Conservation (phyloP, 176 grass and related monocot species). For the Carex pumila region DNA sequence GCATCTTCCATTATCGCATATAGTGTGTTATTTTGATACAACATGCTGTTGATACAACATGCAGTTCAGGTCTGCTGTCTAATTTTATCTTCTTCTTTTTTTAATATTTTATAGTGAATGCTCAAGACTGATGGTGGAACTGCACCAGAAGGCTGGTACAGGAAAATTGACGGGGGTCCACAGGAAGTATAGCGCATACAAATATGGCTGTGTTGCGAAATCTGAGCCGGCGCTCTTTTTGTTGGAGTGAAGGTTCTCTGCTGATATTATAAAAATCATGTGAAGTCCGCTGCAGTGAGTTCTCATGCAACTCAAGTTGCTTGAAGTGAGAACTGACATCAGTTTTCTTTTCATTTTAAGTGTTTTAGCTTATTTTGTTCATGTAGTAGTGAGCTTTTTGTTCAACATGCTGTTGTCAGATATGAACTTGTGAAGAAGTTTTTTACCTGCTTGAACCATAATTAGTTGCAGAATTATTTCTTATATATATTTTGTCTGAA, state of each 20-base stretch:
- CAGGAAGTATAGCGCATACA: constrained; percentile 67
- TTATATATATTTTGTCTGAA: background rate
- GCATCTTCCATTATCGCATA: too few relatives aligned
- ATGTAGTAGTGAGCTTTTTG: constrained; percentile 6
- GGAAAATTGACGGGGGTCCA: constrained; percentile 61
- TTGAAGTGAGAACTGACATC: background rate
- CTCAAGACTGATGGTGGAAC: constrained; percentile 66
- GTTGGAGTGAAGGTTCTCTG: constrained; percentile 20
- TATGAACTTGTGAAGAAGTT: background rate
- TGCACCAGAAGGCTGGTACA: constrained; percentile 60
- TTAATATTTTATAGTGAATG: constrained; percentile 43
- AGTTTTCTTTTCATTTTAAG: background rate
- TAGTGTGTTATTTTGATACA: background rate
- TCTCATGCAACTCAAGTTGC: constrained; percentile 30
- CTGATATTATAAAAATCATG: background rate
- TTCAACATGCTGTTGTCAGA: background rate
- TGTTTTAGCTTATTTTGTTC: background rate
- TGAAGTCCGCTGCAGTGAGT: background rate
- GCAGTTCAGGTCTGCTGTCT: background rate
- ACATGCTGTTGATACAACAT: background rate
- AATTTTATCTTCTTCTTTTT: background rate
- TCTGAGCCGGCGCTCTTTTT: constrained; percentile 54
- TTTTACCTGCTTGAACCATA: background rate
- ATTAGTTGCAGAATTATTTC: background rate
- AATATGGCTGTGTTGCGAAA: constrained; percentile 59